phyloP scores from a whole-genome alignment of 768 basidiomycete species.

The Serendipita sp. region DNA sequence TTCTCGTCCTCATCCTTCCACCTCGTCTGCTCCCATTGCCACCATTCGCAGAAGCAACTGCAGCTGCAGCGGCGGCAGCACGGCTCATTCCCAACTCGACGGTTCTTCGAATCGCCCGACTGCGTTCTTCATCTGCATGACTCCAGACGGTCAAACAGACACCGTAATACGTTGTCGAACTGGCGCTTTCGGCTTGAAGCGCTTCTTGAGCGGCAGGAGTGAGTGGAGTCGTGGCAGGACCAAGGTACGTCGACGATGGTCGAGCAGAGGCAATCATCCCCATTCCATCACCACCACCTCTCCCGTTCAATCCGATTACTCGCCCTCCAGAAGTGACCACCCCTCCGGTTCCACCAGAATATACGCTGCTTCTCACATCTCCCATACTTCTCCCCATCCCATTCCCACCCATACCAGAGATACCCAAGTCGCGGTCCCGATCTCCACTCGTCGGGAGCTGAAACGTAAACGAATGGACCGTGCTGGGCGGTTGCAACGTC shows the following conservation, averaged over 20 bases:
- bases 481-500: conserved; percentile 84
- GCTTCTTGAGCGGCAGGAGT: conserved; percentile 30
- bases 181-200: conserved; percentile 22
- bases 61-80: not conserved
- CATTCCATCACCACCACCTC: not conserved
- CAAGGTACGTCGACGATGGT: conserved; percentile 66
- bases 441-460: conserved; percentile 61
- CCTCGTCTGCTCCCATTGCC: not conserved
- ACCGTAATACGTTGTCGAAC: conserved; percentile 64
- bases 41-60: no score
- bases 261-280: conserved; percentile 36
- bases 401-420: not conserved
- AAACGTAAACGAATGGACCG: conserved; percentile 85
- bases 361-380: conserved; percentile 1
- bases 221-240: conserved; percentile 28
- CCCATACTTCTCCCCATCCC: not conserved
- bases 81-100: conserved; percentile 39
- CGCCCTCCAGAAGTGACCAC: not conserved
- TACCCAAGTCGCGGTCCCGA: not conserved
- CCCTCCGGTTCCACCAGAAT: not conserved
- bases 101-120: conserved; percentile 66
- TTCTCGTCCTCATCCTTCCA: not conserved
- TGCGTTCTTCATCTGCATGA: conserved; percentile 79
- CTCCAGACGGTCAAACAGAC: conserved; percentile 93
- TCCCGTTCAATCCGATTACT: not conserved